Evolutionary conservation across 1,284 basidiomycete genomes (phyloP), one percentile per base, ranked within the genome.

Genomic region (Trichosporon faecale): DNA sequence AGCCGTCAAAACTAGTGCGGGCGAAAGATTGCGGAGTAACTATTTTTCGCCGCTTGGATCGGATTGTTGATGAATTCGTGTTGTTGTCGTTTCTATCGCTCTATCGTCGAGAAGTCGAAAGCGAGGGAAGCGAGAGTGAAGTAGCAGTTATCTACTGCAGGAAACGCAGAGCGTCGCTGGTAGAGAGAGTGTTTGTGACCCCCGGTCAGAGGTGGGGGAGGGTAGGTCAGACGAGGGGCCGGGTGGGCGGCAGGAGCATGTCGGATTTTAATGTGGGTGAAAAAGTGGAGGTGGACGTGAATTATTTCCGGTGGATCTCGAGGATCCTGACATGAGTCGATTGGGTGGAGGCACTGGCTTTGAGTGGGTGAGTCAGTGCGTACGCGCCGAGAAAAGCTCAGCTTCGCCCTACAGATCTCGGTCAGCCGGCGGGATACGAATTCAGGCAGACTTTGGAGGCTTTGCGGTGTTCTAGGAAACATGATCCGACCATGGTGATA

Each of bases 211-310:
- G 57, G 29, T 33, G 57, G 27, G 57, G 27, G 16, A 61, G 57
- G 31, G 29, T 11, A 4, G 1, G 27, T 57, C 8, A 29, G 3
- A 11, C 18, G 27, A 23, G 8, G 29, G 18, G 11, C 11, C 9
- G 29, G 29, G 57, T 31, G 57, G 57, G 57, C 57, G 57, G 57
- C 49, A 18, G 7, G 57, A 16, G 5, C 18, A 31, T 18, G 5
- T 61, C 27, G 27, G 57, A 61, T 61, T 61, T 61, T 61, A 61
- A n/a, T 29, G 11, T 31, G 29, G 29, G 29, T 61, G 57, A 61
- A 61, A 60, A 61, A 61, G 57, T 61, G 57, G 57, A 61, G 57
- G 57, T 52, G 35, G 31, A 9, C 9, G 27, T 1, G 27, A 29
- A 61, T 33, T 52, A 57, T 61, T 61, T 33, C 57, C 29, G 57